Evolutionary conservation across 768 basidiomycete species (phyloP).

Genomic region (Crepidotus variabilis): DNA sequence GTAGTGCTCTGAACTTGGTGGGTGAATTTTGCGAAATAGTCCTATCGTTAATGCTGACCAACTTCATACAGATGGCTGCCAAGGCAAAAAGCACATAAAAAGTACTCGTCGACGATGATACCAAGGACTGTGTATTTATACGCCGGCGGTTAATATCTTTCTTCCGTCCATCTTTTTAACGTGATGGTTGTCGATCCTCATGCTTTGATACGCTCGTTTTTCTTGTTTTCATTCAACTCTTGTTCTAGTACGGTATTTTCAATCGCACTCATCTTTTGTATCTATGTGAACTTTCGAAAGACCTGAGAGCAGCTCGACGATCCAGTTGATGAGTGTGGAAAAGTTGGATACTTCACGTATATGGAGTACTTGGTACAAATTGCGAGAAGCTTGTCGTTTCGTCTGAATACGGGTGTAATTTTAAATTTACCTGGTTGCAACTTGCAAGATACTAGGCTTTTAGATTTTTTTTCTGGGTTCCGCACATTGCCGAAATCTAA

Average conservation of each 20-base stretch:
- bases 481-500: no score
- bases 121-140: background rate
- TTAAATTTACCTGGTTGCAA: no score
- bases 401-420: no score
- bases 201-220: background rate
- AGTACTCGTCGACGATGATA: background rate
- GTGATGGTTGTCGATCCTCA: background rate
- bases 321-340: no score
- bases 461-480: no score
- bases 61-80: slow-evolving; percentile 54
- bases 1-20: slow-evolving; percentile 89
- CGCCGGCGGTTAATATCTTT: background rate
- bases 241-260: background rate
- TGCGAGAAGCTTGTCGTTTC: no score
- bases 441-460: no score
- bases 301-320: no score
- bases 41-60: slow-evolving; percentile 5
- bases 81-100: slow-evolving; percentile 41
- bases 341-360: no score
- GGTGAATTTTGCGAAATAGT: slow-evolving; percentile 5
- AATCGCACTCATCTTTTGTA: background rate
- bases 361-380: no score
- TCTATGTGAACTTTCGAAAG: background rate
- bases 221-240: background rate
- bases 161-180: background rate